Percentiles rank a stretch among this genome's conserved stretches.
Conservation (phyloP, 192 early-diverging fungal genomes). For the Dissophora globulifera region DNA sequence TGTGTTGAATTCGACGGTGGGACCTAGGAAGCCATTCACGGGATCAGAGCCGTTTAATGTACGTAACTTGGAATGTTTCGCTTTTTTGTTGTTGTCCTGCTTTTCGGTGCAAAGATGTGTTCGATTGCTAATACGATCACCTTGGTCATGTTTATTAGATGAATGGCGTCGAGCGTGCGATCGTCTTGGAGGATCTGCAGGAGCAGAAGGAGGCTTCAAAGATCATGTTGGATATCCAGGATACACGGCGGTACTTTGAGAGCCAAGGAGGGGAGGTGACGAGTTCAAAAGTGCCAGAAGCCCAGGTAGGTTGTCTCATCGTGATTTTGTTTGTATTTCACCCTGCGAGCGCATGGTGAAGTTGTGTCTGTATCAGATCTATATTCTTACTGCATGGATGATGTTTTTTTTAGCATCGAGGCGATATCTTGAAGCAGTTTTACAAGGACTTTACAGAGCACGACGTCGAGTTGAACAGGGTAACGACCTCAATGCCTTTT, state of each 20-base stretch:
- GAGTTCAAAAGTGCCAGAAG: slow-evolving; percentile 34
- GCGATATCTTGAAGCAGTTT: slow-evolving; percentile 27
- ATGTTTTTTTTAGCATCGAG: slow-evolving; percentile 11
- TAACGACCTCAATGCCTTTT: too few relatives aligned
- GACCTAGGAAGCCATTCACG: slow-evolving; percentile 20
- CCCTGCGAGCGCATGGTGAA: too few relatives aligned
- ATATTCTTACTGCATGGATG: not conserved
- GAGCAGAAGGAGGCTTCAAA: slow-evolving; percentile 56
- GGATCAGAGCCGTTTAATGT: slow-evolving; percentile 29
- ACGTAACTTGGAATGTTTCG: not conserved
- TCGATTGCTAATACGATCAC: too few relatives aligned
- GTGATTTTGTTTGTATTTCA: too few relatives aligned
- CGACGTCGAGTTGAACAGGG: slow-evolving; percentile 26
- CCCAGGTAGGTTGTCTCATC: slow-evolving; percentile 10
- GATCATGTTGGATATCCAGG: slow-evolving; percentile 77
- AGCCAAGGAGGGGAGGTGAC: slow-evolving; percentile 62
- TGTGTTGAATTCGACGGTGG: slow-evolving; percentile 69
- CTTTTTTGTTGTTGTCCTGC: not conserved
- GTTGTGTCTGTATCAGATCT: too few relatives aligned
- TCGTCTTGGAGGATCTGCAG: slow-evolving; percentile 77
- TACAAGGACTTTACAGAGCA: slow-evolving; percentile 16
- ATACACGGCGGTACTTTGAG: slow-evolving; percentile 81
- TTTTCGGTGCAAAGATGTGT: too few relatives aligned
- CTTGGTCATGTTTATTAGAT: slow-evolving; percentile 60
- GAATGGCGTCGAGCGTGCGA: slow-evolving; percentile 65